Base-by-base conservation (phyloP, 2,329 filamentous ascomycete genomes). In the Phaeoacremonium minimum region DNA sequence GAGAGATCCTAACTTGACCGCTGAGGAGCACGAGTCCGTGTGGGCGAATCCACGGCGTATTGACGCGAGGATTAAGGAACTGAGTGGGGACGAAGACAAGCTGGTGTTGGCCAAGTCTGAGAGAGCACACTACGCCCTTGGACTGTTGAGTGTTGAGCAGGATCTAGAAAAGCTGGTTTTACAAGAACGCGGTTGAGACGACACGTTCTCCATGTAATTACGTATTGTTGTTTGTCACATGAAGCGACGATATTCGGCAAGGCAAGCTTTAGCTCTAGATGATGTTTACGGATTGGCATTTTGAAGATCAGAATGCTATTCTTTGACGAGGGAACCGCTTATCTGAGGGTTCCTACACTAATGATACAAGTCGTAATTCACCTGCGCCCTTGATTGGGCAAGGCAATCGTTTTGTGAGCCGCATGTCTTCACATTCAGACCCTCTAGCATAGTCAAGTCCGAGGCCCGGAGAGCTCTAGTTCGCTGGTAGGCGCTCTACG, bases 401-500 rank as follows among this genome's bases (percentile, higher is more conserved):
- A n/a, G n/a, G n/a, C n/a, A n/a, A n/a, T n/a, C 14, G 28, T 35
- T 31, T 33, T 26, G 17, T 33, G 35, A 40, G 30, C 22, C 18
- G 29, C 30, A 38, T 35, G 29, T 43, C 32, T 20, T 41, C 38
- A 30, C 38, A 38, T 35, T 36, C n/a, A n/a, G n/a, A n/a, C n/a
- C n/a, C n/a, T n/a, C n/a, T n/a, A n/a, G n/a, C n/a, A n/a, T n/a
- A n/a, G n/a, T n/a, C n/a, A n/a, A n/a, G n/a, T n/a, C n/a, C n/a
- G n/a, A n/a, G n/a, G 22, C 22, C n/a, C 22, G 22, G 9, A 26
- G 22, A n/a, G n/a, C 9, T 26, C 28, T 66, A 83, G 63, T 83
- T 83, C 39, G 78, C 75, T 18, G 79, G 80, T 60, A 94, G 77
- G 60, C 90, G 81, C 60, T 85, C 85, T 43, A 98, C 93, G 43